A percentile compares a stretch with the other conserved stretches of the same genome.
These are phyloP conservation scores for Gamarada debralockiae DNA, from an alignment of 495 filamentous ascomycete species.

Conservation along the genomic window DNA sequence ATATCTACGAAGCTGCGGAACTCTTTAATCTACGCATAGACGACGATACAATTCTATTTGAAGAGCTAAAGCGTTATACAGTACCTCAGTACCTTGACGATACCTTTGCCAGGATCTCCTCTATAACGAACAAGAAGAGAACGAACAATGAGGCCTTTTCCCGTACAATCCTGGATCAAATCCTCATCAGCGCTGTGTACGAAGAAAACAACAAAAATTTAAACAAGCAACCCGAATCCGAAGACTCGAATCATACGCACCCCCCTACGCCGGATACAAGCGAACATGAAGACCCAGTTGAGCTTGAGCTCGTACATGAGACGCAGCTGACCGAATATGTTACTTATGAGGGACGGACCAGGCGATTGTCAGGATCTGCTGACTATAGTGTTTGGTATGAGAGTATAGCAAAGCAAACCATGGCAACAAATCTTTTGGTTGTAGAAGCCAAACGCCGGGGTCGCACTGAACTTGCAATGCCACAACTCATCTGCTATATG, in stretches of 20 bases:
- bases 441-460: constrained; percentile 8
- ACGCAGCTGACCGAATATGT: constrained; percentile 1
- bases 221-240: background rate
- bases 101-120: background rate
- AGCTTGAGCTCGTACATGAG: constrained; percentile 11
- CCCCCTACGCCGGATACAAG: background rate
- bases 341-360: constrained; percentile 7
- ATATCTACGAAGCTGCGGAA: background rate
- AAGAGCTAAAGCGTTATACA: background rate
- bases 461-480: constrained; percentile 9
- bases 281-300: background rate
- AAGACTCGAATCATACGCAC: background rate
- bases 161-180: background rate
- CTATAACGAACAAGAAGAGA: background rate
- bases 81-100: constrained; percentile 1
- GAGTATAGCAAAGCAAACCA: background rate
- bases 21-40: constrained; percentile 1
- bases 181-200: background rate
- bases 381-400: constrained; percentile 19
- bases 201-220: background rate
- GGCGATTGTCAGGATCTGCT: constrained; percentile 10
- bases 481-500: constrained; percentile 14
- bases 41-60: background rate
- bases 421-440: constrained; percentile 12
- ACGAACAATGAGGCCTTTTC: background rate